Base-by-base conservation (phyloP, 257 asterid species). In the Przewalskia tangutica region DNA sequence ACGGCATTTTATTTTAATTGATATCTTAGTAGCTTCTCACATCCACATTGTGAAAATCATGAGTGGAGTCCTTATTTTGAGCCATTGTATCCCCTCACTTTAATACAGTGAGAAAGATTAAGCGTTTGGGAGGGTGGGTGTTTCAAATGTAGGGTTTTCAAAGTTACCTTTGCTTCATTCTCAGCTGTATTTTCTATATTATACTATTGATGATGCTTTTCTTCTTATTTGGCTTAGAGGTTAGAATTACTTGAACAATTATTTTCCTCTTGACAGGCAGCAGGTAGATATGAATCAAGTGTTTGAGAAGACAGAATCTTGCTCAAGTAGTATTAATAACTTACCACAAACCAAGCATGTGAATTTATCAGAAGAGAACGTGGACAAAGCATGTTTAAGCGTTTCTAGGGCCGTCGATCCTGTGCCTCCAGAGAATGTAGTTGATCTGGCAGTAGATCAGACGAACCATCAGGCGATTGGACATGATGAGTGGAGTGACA, bases 401-500 rank as follows among this genome's bases (percentile, higher is more conserved):
- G 89, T 88, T 76, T 90, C 95, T 8, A 90, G 78, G 79, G 86
- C 90, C 27, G 87, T 86, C n/a, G 67, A 65, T 48, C 84, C 89
- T 34, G 87, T 77, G 62, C 89, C 86, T 59, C 86, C 87, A 53
- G 93, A 91, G 86, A 91, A 75, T 14, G 82, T 86, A 42, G 89
- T 86, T 40, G 88, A 85, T 80, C 89, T 80, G 16, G 83, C 90
- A 14, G 89, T 83, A 27, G 92, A 87, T 81, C 92, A 91, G 75
- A 59, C 90, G 0, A 91, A 92, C 81, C 87, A 86, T 83, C 93
- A 90, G 84, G 85, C 95, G 16, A 80, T 87, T 71, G 88, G 87
- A 83, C 97, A 93, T 83, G 90, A 95, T 18, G 97, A 95, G 84
- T 95, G 99, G 99, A 95, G 91, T 77, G 99, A 94, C 80, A 95